Evolutionary conservation across 352 stramenopile genomes (phyloP), one percentile per base, ranked within the genome.

Genomic region (Globisporangium paroecandrum): DNA sequence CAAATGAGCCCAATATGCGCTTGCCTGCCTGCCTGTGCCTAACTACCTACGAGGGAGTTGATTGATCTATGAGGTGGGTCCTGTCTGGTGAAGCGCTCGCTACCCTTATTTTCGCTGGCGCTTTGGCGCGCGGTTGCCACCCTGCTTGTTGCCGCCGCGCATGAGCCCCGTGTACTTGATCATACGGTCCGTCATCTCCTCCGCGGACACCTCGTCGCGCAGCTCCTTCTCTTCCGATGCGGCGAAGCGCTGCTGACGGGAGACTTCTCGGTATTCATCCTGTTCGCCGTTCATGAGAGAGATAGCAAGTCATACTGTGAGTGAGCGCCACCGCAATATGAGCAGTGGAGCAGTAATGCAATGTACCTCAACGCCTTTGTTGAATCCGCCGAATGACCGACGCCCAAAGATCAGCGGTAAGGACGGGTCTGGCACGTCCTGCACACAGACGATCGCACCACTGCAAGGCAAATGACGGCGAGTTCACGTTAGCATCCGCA

Each of bases 121-220:
- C 72, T 92, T 90, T 59, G 75, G 72, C 71, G 36, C 32, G 62
- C 53, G 69, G 29, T 74, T 78, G 59, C n/a, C n/a, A 20, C 43
- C 63, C 69, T 59, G 68, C 66, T 24, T 18, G 25, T 24, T 32
- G 15, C 51, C 67, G 43, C 78, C 77, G 64, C 82, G 82, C 24
- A 73, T 58, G 47, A 94, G 75, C 1, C 87, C 87, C 56, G 85
- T 93, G 77, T 95, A 95, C 69, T 93, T 95, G 59, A 85, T 76
- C 85, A 95, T 95, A 46, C 87, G 79, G 24, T 78, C 77, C 41
- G 83, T 77, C 87, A 95, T 95, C 49, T 95, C 87, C 58, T 95
- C 74, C 5, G 87, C 85, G 24, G 87, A 95, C 10, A 95, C 74
- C 62, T 95, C 87, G 13, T 94, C 87, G n/a, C 75, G 81, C 43